Evolutionary conservation across 1,284 basidiomycete genomes (phyloP).

Genomic region (Ganoderma multipileum): DNA sequence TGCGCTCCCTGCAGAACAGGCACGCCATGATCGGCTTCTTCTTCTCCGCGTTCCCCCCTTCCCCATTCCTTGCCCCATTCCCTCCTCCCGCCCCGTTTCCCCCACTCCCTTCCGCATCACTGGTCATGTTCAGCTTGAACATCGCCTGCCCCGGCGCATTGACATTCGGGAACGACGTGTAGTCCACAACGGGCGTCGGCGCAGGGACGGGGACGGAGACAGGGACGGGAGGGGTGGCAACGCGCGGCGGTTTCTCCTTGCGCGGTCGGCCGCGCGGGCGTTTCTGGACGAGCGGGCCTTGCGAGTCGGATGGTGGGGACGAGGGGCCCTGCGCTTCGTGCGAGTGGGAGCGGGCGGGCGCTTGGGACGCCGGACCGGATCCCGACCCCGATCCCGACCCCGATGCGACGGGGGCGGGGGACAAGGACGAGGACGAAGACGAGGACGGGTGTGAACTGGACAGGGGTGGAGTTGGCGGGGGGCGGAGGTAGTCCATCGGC

Average conservation of each 20-base stretch:
- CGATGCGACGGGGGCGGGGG: not conserved
- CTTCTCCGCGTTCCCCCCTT: constrained; percentile 28
- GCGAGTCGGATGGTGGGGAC: not conserved
- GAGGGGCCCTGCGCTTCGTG: not conserved
- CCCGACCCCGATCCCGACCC: not conserved
- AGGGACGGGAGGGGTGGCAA: constrained; percentile 12
- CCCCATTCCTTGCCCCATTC: not conserved
- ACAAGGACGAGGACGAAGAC: not conserved
- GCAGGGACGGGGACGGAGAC: not conserved
- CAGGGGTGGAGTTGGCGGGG: constrained; percentile 10
- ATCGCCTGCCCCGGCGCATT: constrained; percentile 34
- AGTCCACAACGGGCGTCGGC: constrained; percentile 21
- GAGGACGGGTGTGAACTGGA: not conserved
- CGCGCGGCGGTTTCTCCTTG: constrained; percentile 20
- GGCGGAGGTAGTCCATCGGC: constrained; percentile 21
- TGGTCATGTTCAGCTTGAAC: constrained; percentile 34
- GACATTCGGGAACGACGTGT: constrained; percentile 29
- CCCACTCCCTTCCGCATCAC: not conserved
- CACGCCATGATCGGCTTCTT: constrained; percentile 48
- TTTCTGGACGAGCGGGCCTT: constrained; percentile 10
- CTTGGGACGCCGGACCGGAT: not conserved
- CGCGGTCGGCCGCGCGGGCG: constrained; percentile 35
- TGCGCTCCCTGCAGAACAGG: constrained; percentile 47
- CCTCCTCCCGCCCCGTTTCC: not conserved
- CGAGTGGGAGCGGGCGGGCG: not conserved